Base-by-base conservation (phyloP, 345 rosid genomes). In the Brassica carinata region DNA sequence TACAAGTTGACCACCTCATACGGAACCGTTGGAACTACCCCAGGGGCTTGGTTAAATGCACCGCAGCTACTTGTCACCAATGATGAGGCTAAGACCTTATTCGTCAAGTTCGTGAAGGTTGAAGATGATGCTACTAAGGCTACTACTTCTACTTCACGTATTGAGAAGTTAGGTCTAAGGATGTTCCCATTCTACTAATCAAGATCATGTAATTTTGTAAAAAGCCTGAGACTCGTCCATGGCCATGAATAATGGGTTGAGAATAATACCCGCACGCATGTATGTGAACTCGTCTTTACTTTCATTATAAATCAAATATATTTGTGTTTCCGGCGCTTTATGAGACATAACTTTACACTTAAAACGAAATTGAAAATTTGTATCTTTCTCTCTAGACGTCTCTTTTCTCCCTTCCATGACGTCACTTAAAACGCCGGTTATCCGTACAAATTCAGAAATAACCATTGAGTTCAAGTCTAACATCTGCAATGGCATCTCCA, bases 101-200 rank as follows among this genome's bases (percentile, higher is more conserved):
- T 11, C 53, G 53, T 45, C 53, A 3, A 45, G 53, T 45, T 45
- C 5, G 53, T 45, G 53, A 45, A 45, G 53, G 53, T 45, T 45
- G 53, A 45, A 11, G 5, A 11, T 45, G 53, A 45, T 45, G 15
- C n/a, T 45, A 45, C 58, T 19, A 77, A 4, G 1, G 17, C 58
- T 38, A 38, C 53, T 13, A 45, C 53, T 45, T 11, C 53, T 13
- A 45, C 53, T 45, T 10, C 53, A 68, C 11, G 80, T 58, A 62
- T 77, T 59, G 79, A 68, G 67, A 68, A 40, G 59, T 8, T 53
- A 26, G 71, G 59, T 33, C 59, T 64, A 19, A 51, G 43, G 58
- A 64, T 78, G 76, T 78, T 78, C 43, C 81, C 76, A 0, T 71
- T 48, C 65, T 63, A 71, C 64, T 71, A 45, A 6, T 45, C 76